phyloP scores from a whole-genome alignment of 805 yeast genomes.

The Candida oleophila region DNA sequence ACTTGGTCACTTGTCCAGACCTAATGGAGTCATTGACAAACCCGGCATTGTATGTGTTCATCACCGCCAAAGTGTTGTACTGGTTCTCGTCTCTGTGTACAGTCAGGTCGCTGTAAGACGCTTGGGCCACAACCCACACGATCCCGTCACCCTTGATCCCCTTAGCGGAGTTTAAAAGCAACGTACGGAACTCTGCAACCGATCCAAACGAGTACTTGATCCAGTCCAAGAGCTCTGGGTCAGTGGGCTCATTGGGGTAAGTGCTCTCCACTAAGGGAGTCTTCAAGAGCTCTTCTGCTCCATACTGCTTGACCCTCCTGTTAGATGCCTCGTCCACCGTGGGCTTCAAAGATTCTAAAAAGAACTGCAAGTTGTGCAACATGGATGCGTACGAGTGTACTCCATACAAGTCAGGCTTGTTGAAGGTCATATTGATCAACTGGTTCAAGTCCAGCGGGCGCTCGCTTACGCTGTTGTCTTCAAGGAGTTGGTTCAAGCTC shows the following conservation, averaged over 20 bases:
- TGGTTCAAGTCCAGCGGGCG: conserved; percentile 26
- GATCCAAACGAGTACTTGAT: conserved; percentile 71
- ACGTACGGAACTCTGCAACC: conserved; percentile 67
- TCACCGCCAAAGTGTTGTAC: conserved; percentile 55
- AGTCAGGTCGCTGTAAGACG: conserved; percentile 17
- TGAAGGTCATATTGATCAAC: conserved; percentile 41
- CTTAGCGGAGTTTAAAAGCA: conserved; percentile 65
- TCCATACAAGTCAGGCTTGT: conserved; percentile 43
- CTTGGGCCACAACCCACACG: conserved; percentile 82
- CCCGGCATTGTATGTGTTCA: conserved; percentile 90
- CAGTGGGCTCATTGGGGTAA: conserved; percentile 33
- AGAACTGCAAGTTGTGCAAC: conserved; percentile 49
- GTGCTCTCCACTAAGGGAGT: conserved; percentile 41
- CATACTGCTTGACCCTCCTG: conserved; percentile 13
- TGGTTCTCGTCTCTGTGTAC: conserved; percentile 17
- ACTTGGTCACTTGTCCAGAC: conserved; percentile 50
- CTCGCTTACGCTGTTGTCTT: conserved; percentile 24
- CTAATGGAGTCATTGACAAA: conserved; percentile 65
- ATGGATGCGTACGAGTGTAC: conserved; percentile 46
- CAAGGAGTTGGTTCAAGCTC: conserved; percentile 33
- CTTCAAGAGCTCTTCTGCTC: conserved; percentile 35
- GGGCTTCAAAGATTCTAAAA: conserved; percentile 43
- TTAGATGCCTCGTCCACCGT: conserved; percentile 15
- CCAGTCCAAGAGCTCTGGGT: conserved; percentile 42
- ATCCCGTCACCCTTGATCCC: conserved; percentile 85